Conservation (phyloP, 176 grass and related monocot species). For the Eragrostis nindensis region DNA sequence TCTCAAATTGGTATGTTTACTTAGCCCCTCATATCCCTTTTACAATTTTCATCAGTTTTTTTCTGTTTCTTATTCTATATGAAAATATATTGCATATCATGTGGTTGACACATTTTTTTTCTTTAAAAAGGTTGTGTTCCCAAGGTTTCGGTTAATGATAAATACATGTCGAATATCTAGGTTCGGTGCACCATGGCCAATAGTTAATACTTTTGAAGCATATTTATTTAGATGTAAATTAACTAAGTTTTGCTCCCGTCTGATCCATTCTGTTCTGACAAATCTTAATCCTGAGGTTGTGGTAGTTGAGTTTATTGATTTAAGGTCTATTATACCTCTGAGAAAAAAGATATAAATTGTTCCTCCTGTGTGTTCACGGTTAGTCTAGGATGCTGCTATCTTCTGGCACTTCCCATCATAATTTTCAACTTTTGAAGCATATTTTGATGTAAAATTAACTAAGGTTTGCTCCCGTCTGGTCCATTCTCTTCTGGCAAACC, state of each 20-base stretch:
- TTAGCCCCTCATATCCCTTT: conserved; percentile 10
- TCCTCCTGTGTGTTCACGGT: too few relatives aligned
- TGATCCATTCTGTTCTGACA: conserved; percentile 10
- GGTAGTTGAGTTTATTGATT: background rate
- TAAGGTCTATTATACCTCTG: too few relatives aligned
- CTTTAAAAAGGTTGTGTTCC: too few relatives aligned
- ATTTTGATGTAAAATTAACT: too few relatives aligned
- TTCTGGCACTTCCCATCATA: too few relatives aligned
- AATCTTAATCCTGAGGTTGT: background rate
- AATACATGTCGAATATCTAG: conserved; percentile 5
- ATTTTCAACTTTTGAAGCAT: too few relatives aligned
- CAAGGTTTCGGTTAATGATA: background rate
- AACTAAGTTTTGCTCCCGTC: background rate
- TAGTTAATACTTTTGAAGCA: background rate
- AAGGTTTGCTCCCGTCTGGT: background rate
- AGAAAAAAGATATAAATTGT: too few relatives aligned
- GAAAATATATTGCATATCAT: conserved; percentile 1
- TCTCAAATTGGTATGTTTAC: conserved; percentile 41
- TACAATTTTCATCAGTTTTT: conserved; percentile 2
- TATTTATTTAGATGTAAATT: too few relatives aligned
- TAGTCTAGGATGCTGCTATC: too few relatives aligned
- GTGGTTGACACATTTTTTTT: background rate
- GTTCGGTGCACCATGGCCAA: too few relatives aligned
- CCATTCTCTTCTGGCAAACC: conserved; percentile 6
- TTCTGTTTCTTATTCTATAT: background rate